Evolutionary conservation across 208 protist genomes (phyloP).

Genomic region (Leishmania lainsoni): DNA sequence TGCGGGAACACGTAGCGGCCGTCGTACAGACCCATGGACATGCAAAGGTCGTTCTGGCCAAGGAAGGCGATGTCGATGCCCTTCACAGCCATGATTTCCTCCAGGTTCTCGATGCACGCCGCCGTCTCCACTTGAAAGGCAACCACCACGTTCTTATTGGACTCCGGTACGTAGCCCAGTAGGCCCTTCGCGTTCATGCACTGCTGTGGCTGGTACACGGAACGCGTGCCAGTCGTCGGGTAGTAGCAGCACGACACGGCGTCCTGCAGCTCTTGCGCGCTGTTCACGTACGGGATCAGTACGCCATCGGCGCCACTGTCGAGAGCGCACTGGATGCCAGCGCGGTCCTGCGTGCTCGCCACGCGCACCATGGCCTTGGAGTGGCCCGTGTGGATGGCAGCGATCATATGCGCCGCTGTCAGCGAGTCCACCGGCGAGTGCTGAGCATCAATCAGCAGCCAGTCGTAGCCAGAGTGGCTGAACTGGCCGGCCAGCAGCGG

Average conservation of each 20-base stretch:
- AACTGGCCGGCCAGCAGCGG: conserved; percentile 78
- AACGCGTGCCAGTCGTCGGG: conserved; percentile 72
- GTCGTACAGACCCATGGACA: conserved; percentile 86
- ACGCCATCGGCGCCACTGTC: conserved; percentile 79
- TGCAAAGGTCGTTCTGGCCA: conserved; percentile 84
- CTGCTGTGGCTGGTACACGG: conserved; percentile 80
- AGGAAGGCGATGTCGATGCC: conserved; percentile 84
- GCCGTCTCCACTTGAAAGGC: conserved; percentile 85
- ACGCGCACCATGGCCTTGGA: conserved; percentile 77
- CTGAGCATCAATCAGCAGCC: conserved; percentile 80
- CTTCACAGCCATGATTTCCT: conserved; percentile 81
- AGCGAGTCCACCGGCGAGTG: conserved; percentile 68
- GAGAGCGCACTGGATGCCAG: conserved; percentile 78
- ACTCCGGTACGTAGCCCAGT: conserved; percentile 73
- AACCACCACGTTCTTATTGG: conserved; percentile 81
- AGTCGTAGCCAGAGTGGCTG: conserved; percentile 84
- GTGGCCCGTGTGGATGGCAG: conserved; percentile 64
- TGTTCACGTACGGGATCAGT: conserved; percentile 86
- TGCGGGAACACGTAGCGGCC: conserved; percentile 81
- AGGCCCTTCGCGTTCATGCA: conserved; percentile 79
- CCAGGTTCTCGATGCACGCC: conserved; percentile 79
- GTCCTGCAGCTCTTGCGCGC: conserved; percentile 65
- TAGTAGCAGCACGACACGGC: conserved; percentile 85
- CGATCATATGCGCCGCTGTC: conserved; percentile 67
- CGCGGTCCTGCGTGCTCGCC: conserved; percentile 67